Conservation (phyloP, 2,329 filamentous ascomycete genomes). For the Orbilia blumenaviensis region DNA sequence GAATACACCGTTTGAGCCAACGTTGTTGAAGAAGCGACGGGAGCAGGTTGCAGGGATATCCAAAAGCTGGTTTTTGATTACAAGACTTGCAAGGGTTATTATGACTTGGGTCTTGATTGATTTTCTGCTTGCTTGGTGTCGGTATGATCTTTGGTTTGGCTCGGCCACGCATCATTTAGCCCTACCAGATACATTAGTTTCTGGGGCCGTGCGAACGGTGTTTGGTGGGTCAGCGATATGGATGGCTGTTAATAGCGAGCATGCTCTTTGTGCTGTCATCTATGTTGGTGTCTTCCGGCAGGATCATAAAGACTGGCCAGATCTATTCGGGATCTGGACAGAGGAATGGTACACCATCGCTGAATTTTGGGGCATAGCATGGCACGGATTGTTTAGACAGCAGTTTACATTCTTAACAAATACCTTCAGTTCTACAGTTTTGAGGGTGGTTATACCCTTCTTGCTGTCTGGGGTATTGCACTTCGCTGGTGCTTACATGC, state of each 20-base stretch:
- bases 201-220: conserved; percentile 3
- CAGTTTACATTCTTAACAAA: conserved; percentile 39
- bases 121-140: conserved; percentile 36
- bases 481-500: conserved; percentile 36
- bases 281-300: conserved; percentile 25
- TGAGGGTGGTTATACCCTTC: conserved; percentile 36
- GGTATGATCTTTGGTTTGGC: conserved; percentile 32
- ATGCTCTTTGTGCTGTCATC: conserved; percentile 18
- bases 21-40: conserved; percentile 27
- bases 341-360: conserved; percentile 49
- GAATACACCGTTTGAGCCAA: conserved; percentile 34
- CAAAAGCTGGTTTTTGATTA: conserved; percentile 15
- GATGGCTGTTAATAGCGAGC: conserved; percentile 37
- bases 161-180: conserved; percentile 5
- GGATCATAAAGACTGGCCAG: conserved; percentile 39
- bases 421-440: conserved; percentile 16
- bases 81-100: not conserved
- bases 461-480: conserved; percentile 43
- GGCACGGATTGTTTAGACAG: conserved; percentile 48
- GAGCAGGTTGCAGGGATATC: conserved; percentile 9
- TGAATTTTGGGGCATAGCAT: conserved; percentile 42
- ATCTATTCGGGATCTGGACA: conserved; percentile 46
- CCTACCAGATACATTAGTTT: conserved; percentile 7
- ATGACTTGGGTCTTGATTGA: conserved; percentile 43
- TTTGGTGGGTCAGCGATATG: conserved; percentile 40